Percentiles rank a stretch among this genome's conserved stretches.
phyloP scores from a whole-genome alignment of 1,284 basidiomycete genomes.

The Rhodotorula sp. region DNA sequence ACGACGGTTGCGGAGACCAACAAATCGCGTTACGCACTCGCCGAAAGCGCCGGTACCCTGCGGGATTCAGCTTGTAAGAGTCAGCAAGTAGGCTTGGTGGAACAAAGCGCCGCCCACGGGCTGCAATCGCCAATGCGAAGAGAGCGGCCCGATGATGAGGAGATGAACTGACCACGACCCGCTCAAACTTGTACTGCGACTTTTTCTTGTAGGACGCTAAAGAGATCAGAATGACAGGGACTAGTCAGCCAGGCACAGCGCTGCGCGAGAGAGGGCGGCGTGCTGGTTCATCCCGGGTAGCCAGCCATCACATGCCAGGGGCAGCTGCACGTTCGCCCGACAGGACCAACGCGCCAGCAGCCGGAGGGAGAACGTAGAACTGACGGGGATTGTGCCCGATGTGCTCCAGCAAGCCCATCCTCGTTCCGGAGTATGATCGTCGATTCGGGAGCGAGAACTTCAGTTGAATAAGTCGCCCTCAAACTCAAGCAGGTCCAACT shows the following conservation, averaged over 20 bases:
- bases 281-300: background rate
- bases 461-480: background rate
- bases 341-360: no score
- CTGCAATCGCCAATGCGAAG: no score
- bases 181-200: constrained; percentile 33
- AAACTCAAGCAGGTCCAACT: background rate
- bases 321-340: no score
- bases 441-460: background rate
- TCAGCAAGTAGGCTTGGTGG: no score
- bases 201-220: constrained; percentile 32
- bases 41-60: constrained; percentile 34
- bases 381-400: constrained; percentile 4
- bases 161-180: constrained; percentile 25
- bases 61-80: no score
- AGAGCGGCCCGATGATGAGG: background rate
- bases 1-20: background rate
- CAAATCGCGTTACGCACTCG: constrained; percentile 16
- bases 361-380: background rate
- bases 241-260: background rate
- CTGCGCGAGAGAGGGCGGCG: no score
- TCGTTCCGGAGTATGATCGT: background rate
- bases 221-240: no score
- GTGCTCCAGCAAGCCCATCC: constrained; percentile 16
- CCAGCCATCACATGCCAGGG: background rate
- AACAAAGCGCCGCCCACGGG: no score